Evolutionary conservation across 78 protist genomes (phyloP).

Genomic region (Thecamonas trahens): DNA sequence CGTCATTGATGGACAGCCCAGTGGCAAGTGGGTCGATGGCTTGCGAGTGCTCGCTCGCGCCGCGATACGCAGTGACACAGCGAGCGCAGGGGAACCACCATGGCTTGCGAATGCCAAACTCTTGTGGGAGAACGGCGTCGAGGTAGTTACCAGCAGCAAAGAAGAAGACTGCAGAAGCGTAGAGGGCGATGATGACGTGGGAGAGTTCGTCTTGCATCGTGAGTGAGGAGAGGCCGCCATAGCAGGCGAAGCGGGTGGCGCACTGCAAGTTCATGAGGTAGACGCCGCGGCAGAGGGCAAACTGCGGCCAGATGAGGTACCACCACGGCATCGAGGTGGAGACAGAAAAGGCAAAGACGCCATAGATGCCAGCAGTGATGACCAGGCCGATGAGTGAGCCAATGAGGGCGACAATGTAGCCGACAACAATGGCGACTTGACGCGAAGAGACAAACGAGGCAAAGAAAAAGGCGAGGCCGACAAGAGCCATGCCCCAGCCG

Average conservation of each 20-base stretch:
- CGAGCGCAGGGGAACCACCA: not conserved
- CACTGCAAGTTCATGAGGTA: conserved; percentile 26
- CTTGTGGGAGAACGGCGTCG: conserved; percentile 53
- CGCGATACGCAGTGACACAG: conserved; percentile 4
- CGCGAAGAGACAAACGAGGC: conserved; percentile 29
- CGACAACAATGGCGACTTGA: conserved; percentile 33
- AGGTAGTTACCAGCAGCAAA: conserved; percentile 30
- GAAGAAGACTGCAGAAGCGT: conserved; percentile 22
- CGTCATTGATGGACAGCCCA: no score
- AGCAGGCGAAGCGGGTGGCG: conserved; percentile 14
- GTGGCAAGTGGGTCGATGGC: no score
- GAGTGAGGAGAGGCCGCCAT: not conserved
- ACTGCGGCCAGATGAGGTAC: conserved; percentile 25
- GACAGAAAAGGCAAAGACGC: not conserved
- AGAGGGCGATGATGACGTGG: conserved; percentile 9
- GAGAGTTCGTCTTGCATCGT: conserved; percentile 3
- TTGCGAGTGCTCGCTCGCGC: conserved; percentile 45
- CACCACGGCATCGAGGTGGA: not conserved
- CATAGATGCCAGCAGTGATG: conserved; percentile 14
- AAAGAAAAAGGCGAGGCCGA: conserved; percentile 42
- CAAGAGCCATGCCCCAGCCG: conserved; percentile 47
- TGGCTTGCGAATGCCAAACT: no score
- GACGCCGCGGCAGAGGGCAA: conserved; percentile 50
- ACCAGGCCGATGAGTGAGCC: conserved; percentile 30
- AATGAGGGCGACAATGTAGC: conserved; percentile 47